Evolutionary conservation across 345 rosid species (phyloP).

Genomic region (Aurinia saxatilis): DNA sequence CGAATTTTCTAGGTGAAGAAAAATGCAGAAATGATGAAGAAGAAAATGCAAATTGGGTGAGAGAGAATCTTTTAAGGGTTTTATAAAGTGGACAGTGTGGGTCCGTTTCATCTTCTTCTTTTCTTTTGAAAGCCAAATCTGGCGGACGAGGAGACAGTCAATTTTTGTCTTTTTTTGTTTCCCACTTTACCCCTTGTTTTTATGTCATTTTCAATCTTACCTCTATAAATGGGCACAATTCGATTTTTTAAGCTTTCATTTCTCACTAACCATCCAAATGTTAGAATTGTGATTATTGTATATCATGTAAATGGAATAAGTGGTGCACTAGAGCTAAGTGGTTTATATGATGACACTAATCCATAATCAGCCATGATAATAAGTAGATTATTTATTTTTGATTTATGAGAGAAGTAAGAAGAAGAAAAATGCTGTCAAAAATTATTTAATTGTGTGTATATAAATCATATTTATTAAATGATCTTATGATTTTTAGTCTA

Average conservation of each 20-base stretch:
- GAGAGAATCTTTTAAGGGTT: conserved; percentile 25
- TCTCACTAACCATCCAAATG: background rate
- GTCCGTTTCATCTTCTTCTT: background rate
- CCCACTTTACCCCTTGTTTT: background rate
- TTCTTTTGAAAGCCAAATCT: conserved; percentile 20
- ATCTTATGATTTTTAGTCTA: too few relatives aligned
- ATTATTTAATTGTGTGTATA: too few relatives aligned
- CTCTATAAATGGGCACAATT: background rate
- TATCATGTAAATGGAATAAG: too few relatives aligned
- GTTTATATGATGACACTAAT: too few relatives aligned
- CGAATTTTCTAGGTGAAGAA: background rate
- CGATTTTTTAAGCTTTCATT: background rate
- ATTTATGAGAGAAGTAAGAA: too few relatives aligned
- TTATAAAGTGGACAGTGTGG: conserved; percentile 28
- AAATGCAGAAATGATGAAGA: background rate
- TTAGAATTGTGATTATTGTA: background rate
- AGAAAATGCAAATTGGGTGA: conserved; percentile 15
- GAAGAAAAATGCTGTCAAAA: too few relatives aligned
- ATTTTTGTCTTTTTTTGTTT: background rate
- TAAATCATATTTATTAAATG: too few relatives aligned
- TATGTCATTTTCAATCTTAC: conserved; percentile 10
- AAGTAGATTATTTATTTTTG: too few relatives aligned
- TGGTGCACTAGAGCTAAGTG: too few relatives aligned
- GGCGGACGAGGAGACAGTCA: conserved; percentile 26
- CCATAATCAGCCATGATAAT: too few relatives aligned